A percentile compares a stretch with the other conserved stretches of the same genome.
Conservation (phyloP, 495 filamentous ascomycete species). For the Daldinia loculata region DNA sequence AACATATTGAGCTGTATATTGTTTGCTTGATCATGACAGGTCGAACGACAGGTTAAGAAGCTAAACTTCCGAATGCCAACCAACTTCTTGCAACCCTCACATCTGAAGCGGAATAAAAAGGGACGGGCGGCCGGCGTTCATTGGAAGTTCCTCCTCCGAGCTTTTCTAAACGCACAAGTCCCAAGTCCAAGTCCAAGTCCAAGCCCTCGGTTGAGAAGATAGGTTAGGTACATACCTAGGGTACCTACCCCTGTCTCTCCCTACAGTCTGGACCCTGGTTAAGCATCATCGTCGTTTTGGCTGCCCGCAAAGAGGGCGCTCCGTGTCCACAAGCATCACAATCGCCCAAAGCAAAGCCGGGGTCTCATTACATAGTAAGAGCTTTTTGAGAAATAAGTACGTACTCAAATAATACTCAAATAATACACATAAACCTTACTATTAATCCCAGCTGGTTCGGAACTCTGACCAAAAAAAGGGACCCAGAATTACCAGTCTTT, state of each 20-base stretch:
- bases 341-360: slow-evolving; percentile 12
- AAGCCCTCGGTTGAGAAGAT: slow-evolving; percentile 34
- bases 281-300: slow-evolving; percentile 44
- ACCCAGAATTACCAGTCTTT: slow-evolving; percentile 43
- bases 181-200: slow-evolving; percentile 7
- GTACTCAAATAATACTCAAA: not conserved
- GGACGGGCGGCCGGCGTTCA: slow-evolving; percentile 17
- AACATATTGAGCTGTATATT: slow-evolving; percentile 10
- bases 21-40: slow-evolving; percentile 22
- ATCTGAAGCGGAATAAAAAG: slow-evolving; percentile 1
- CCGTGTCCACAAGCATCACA: slow-evolving; percentile 36
- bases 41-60: slow-evolving; percentile 28
- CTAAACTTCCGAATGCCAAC: slow-evolving; percentile 15
- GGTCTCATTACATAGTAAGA: too few relatives aligned
- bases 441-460: slow-evolving; percentile 18
- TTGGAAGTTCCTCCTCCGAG: slow-evolving; percentile 10
- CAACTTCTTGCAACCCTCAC: slow-evolving; percentile 7
- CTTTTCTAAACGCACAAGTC: too few relatives aligned
- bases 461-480: slow-evolving; percentile 11
- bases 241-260: slow-evolving; percentile 33
- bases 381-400: not conserved
- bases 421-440: slow-evolving; percentile 14
- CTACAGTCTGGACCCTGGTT: slow-evolving; percentile 36
- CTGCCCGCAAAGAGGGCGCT: slow-evolving; percentile 37
- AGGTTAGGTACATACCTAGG: not conserved